Evolutionary conservation across 2,329 filamentous ascomycete genomes (phyloP), one percentile per base, ranked within the genome.

Genomic region (Pseudogymnoascus destructans): DNA sequence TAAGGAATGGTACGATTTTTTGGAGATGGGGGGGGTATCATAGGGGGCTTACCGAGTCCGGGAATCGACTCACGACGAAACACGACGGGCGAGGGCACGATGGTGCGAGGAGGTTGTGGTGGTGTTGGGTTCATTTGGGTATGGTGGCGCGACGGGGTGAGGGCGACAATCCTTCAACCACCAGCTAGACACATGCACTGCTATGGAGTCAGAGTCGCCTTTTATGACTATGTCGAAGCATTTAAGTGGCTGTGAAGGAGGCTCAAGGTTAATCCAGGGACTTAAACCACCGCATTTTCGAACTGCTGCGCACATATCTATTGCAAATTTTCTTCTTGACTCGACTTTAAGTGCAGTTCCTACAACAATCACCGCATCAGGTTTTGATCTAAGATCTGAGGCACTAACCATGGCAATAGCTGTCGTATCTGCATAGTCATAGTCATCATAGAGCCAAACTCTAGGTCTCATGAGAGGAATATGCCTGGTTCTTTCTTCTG

Each of bases 391-490:
- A 61, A 95, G 74, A 69, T 96, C 92, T 6, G 89, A 84, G 62
- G 83, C 84, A 49, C 89, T 87, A 38, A 95, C 89, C 15, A 86
- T 86, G 33, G 89, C 89, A 68, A 97, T 96, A 13, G 92, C 90
- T 65, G 95, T 90, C 64, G 90, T 87, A 64, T 97, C 92, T 0
- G 91, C 90, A 60, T 60, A 61, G 68, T 95, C 95, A 70, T 88
- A 85, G 70, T 97, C 91, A 69, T 95, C 95, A 75, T 97, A 96
- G 8, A 97, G 79, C 5, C 95, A 91, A 74, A 97, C 95, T 57
- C 92, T 82, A 40, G 61, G 61, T 57, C 61, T 61, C 21, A 59
- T 33, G 38, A 61, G 19, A 58, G 40, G 49, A 60, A 60, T 49
- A 40, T 46, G 13, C 49, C 55, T n/a, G 46, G n/a, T 42, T 57